Conservation (phyloP, 1,284 basidiomycete genomes). For the Puccinia polysora region DNA sequence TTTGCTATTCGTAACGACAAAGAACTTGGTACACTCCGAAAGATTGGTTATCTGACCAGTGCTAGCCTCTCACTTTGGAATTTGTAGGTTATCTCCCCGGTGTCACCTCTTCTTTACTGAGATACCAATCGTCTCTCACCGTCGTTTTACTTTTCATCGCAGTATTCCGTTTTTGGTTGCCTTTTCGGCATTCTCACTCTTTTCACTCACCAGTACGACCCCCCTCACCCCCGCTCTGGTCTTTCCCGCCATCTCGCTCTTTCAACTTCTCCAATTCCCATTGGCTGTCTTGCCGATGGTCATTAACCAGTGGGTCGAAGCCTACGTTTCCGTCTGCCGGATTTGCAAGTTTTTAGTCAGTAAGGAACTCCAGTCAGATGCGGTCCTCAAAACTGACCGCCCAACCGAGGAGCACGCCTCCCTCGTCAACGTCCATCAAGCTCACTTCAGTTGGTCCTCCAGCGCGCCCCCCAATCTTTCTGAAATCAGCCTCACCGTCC, state of each 20-base stretch:
- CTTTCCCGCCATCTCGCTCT: conserved; percentile 88
- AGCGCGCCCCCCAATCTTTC: conserved; percentile 62
- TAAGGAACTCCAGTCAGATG: conserved; percentile 74
- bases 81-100: conserved; percentile 24
- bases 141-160: too few relatives aligned
- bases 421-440: conserved; percentile 59
- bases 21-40: conserved; percentile 73
- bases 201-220: conserved; percentile 63
- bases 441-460: conserved; percentile 54
- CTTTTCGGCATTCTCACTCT: conserved; percentile 63
- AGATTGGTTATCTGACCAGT: conserved; percentile 69
- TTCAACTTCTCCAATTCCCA: conserved; percentile 83
- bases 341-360: conserved; percentile 71
- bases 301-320: conserved; percentile 61
- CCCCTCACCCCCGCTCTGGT: conserved; percentile 85
- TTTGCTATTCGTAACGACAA: conserved; percentile 74
- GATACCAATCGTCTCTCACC: too few relatives aligned
- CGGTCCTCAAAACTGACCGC: conserved; percentile 57
- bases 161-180: conserved; percentile 57
- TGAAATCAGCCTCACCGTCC: conserved; percentile 68
- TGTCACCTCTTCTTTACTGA: conserved; percentile 52
- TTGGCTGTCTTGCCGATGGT: conserved; percentile 64
- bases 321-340: conserved; percentile 76
- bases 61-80: conserved; percentile 45
- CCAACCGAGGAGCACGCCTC: conserved; percentile 62